phyloP scores from a whole-genome alignment of 1,139 yeast species.

The Geotrichum cucujoidarum region DNA sequence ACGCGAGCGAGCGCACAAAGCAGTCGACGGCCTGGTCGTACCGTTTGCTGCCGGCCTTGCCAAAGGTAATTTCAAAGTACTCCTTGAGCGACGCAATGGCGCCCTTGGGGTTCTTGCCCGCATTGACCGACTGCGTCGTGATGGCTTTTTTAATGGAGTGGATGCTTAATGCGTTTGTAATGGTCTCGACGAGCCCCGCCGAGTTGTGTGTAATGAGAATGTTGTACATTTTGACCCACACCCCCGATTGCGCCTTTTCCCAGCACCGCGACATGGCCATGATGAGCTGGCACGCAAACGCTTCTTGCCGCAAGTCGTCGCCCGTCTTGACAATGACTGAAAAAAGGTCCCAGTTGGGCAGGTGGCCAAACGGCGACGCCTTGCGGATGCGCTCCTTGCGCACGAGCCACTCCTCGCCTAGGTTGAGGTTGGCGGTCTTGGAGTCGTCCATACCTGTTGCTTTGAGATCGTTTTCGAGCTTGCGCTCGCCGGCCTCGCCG shows the following conservation, averaged over 20 bases:
- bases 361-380: slow-evolving; percentile 75
- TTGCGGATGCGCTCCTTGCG: slow-evolving; percentile 75
- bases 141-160: slow-evolving; percentile 91
- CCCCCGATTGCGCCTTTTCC: slow-evolving; percentile 59
- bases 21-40: slow-evolving; percentile 70
- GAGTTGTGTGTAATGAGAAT: slow-evolving; percentile 85
- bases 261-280: slow-evolving; percentile 81
- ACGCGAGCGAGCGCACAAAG: slow-evolving; percentile 80
- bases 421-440: slow-evolving; percentile 38
- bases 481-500: slow-evolving; percentile 75
- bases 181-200: slow-evolving; percentile 91
- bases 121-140: slow-evolving; percentile 63
- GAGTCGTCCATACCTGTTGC: slow-evolving; percentile 47
- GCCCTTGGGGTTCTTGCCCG: slow-evolving; percentile 64
- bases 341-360: slow-evolving; percentile 88
- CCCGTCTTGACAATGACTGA: slow-evolving; percentile 96
- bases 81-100: slow-evolving; percentile 67
- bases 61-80: slow-evolving; percentile 69
- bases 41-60: slow-evolving; percentile 43
- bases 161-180: slow-evolving; percentile 85
- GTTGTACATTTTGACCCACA: slow-evolving; percentile 92
- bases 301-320: slow-evolving; percentile 91
- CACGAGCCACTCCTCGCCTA: slow-evolving; percentile 90
- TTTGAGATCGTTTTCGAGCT: slow-evolving; percentile 83
- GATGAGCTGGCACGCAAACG: slow-evolving; percentile 92